Evolutionary conservation across 805 yeast species (phyloP).

Genomic region (Saccharomycopsis guyanensis): DNA sequence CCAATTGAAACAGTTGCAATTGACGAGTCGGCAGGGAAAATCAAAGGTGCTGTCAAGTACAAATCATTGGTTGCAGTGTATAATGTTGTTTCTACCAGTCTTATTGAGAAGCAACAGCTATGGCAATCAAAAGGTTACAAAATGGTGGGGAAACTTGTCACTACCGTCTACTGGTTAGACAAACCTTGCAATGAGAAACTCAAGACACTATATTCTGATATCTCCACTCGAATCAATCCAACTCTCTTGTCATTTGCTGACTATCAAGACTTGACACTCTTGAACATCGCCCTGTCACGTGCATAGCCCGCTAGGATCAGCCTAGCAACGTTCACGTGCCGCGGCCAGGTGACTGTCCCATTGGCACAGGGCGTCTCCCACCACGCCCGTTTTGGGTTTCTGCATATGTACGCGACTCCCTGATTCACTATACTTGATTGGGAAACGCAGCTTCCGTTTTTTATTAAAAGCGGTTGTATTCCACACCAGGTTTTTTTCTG

Average conservation of each 20-base stretch:
- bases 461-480: not conserved
- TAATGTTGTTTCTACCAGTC: not conserved
- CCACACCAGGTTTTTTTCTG: not conserved
- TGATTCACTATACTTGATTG: too few relatives aligned
- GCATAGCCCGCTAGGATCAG: too few relatives aligned
- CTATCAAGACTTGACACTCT: constrained; percentile 12
- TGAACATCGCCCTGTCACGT: constrained; percentile 3
- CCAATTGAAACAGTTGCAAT: not conserved
- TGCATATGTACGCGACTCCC: too few relatives aligned
- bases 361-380: too few relatives aligned
- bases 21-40: not conserved
- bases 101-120: not conserved
- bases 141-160: not conserved
- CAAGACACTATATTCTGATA: not conserved
- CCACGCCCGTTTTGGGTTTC: too few relatives aligned
- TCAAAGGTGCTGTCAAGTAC: constrained; percentile 2
- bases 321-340: too few relatives aligned
- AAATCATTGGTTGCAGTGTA: constrained; percentile 1
- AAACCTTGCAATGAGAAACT: not conserved
- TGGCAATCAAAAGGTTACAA: not conserved
- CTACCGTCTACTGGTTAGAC: not conserved
- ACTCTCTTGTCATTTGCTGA: constrained; percentile 1
- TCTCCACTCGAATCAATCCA: not conserved
- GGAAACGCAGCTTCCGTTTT: too few relatives aligned
- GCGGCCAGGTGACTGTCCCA: too few relatives aligned